Conservation (phyloP, 2,329 filamentous ascomycete species). For the Ophiocordyceps australis region DNA sequence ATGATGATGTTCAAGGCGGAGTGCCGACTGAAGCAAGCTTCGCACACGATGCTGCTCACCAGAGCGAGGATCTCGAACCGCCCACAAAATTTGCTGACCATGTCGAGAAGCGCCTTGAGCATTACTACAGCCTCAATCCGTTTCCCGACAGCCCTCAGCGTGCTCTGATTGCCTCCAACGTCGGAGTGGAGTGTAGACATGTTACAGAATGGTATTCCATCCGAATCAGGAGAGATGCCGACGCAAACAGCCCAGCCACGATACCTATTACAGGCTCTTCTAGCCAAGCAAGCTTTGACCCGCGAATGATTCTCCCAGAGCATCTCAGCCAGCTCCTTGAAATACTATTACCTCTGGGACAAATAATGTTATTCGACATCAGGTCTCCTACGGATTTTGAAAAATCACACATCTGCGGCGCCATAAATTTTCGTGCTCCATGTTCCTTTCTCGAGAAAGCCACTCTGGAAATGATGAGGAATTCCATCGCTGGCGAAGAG, state of each 20-base stretch:
- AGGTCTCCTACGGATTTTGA: conserved; percentile 26
- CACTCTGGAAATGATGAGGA: conserved; percentile 30
- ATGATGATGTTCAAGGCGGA: too few species aligned
- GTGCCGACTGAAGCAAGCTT: too few species aligned
- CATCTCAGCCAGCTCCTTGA: conserved; percentile 31
- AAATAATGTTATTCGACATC: conserved; percentile 30
- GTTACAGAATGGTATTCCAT: conserved; percentile 37
- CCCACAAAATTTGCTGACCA: conserved; percentile 27
- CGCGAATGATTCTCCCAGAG: conserved; percentile 30
- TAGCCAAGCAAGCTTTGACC: too few species aligned
- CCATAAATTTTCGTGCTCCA: conserved; percentile 32
- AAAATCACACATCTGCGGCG: conserved; percentile 30
- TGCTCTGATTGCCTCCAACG: conserved; percentile 33
- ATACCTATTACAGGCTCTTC: too few species aligned
- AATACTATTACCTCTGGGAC: conserved; percentile 24
- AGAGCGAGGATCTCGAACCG: too few species aligned
- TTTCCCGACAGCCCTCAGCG: conserved; percentile 29
- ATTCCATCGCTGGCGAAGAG: conserved; percentile 27
- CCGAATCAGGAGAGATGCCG: conserved; percentile 30
- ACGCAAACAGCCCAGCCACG: conserved; percentile 23
- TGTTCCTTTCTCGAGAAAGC: conserved; percentile 27
- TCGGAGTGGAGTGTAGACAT: conserved; percentile 30
- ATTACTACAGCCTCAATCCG: conserved; percentile 29
- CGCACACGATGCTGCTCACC: too few species aligned
- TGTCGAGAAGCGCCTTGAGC: conserved; percentile 29